Evolutionary conservation across 2,329 filamentous ascomycete species (phyloP), one percentile per base, ranked within the genome.

Genomic region (Exophiala spinifera): DNA sequence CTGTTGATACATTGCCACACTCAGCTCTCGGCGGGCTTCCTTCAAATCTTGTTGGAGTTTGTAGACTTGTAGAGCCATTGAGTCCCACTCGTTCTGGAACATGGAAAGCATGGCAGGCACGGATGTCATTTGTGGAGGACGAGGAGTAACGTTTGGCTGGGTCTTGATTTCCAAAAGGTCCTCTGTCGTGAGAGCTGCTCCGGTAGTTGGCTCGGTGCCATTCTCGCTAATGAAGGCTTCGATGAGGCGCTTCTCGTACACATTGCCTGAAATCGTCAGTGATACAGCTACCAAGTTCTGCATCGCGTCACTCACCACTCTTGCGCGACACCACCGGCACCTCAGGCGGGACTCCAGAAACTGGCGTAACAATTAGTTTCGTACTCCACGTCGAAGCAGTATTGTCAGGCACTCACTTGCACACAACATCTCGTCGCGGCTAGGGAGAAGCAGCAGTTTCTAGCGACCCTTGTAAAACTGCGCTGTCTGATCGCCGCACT

Each of bases 81-180:
- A 87, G 70, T 99, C 94, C 94, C 94, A 99, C 79, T 99, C 94
- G 71, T 95, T 95, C 72, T 99, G 94, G 72, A 99, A 97, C 36
- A 91, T 88, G 46, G 89, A 88, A 52, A 99, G 87, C 52, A 99
- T 83, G 15, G 94, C 91, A 19, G 94, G 94, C 68, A 99, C 96
- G 34, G 94, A 99, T 51, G 94, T 97, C 66, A 97, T 84, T 31
- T 90, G 91, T 28, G 94, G 92, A 55, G 94, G 91, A 67, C 94
- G 84, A 47, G 94, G 92, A 65, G 88, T 88, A 59, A 96, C 89
- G 64, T 90, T 82, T 74, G 87, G 86, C 64, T 88, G 81, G 55
- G 89, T 85, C 76, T 94, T 90, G 71, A 99, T 81, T 61, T 91
- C 86, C 66, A 99, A 80, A 57, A 99, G 83, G 71, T 99, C 94